Evolutionary conservation across 2,329 filamentous ascomycete species (phyloP), one percentile per base, ranked within the genome.

Genomic region (Xylaria multiplex): DNA sequence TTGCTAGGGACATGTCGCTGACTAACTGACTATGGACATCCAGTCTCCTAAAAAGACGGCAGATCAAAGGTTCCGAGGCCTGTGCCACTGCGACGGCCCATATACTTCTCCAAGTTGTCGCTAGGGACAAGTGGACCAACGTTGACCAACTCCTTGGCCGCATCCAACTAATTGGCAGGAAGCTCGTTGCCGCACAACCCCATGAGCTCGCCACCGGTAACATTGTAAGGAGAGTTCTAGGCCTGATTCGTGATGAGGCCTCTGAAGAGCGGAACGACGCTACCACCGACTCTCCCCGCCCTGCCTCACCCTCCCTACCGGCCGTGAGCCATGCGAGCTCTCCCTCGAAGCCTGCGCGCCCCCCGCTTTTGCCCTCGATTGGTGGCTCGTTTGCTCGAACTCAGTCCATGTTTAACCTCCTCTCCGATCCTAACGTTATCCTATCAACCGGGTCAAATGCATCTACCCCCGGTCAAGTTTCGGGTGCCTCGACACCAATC

Each of bases 151-250:
- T 99, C 57, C 88, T 98, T 65, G 87, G 90, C 72, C 90, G 92
- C 70, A 90, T 99, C 68, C 90, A 92, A 70, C 86, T 89, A 66
- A 89, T 95, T 27, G 96, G 96, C 62, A 86, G 89, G 72, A 88
- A 89, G 62, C 84, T 99, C 49, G 90, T 91, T 42, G 88, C 91
- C 62, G 94, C 96, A 7, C 93, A 97, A 74, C 95, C 95, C 16
- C 88, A 91, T 67, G 96, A 98, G 81, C 90, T 97, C 72, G 93
- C 93, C 5, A 93, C 97, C 50, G 95, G 93, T 59, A 99, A 99
- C 76, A 94, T 99, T 72, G 93, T 97, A 53, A 89, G 94, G 67
- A 90, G 96, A 68, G 92, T 98, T 2, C 83, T 99, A 43, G 92
- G 93, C 49, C 85, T 99, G 69, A 96, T 99, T 70, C 89, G 96